These are phyloP conservation scores for Moricandia moricandioides DNA, from an alignment of 345 rosid genomes.

Conservation along the genomic window DNA sequence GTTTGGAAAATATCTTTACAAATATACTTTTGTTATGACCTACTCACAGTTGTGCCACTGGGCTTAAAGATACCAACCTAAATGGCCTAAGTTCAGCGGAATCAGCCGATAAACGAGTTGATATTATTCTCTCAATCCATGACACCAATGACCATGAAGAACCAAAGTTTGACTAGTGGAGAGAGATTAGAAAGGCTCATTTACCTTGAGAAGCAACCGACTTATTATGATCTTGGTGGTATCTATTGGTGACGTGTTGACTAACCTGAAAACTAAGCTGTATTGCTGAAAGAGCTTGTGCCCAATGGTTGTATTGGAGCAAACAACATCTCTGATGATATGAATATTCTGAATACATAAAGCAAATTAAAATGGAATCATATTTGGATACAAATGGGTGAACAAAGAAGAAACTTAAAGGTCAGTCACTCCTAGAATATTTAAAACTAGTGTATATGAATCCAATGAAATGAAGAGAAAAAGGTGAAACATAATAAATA, in stretches of 20 bases:
- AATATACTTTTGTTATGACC: neutral
- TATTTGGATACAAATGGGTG: neutral
- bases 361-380: neutral
- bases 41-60: neutral
- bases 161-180: neutral
- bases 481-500: constrained; percentile 4
- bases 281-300: neutral
- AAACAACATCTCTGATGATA: neutral
- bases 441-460: neutral
- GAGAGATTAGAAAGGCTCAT: neutral
- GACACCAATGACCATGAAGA: neutral
- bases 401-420: neutral
- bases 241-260: neutral
- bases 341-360: neutral
- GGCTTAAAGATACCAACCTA: neutral
- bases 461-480: constrained; percentile 16
- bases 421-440: neutral
- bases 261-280: neutral
- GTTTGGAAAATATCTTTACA: neutral
- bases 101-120: neutral
- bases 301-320: neutral
- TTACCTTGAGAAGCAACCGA: neutral
- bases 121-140: neutral
- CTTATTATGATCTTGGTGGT: neutral
- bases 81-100: neutral